These are phyloP conservation scores for Leptographium lundbergii DNA, from an alignment of 2,329 filamentous ascomycete species.

Conservation along the genomic window DNA sequence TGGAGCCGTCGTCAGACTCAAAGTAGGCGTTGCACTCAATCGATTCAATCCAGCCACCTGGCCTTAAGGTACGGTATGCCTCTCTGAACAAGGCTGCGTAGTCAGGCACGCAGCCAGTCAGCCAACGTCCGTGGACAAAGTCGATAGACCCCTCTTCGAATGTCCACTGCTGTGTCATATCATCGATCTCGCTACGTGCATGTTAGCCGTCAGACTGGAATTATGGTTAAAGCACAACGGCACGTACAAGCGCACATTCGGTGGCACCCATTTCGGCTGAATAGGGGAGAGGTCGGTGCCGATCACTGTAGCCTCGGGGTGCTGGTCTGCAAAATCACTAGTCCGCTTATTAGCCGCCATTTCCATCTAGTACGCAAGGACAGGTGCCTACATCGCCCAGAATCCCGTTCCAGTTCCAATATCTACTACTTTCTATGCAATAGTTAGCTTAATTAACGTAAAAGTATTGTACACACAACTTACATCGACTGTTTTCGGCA, in stretches of 20 bases:
- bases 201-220: not conserved
- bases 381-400: not conserved
- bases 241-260: not conserved
- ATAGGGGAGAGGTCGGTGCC: conserved; percentile 1
- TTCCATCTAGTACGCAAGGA: not conserved
- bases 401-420: not conserved
- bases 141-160: conserved; percentile 35
- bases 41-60: conserved; percentile 30
- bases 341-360: not conserved
- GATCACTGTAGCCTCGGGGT: not conserved
- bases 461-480: not conserved
- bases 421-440: not conserved
- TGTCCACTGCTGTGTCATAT: conserved; percentile 40
- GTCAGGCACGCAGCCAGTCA: conserved; percentile 39
- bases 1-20: conserved; percentile 15
- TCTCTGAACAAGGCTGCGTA: conserved; percentile 36
- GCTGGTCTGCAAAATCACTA: conserved; percentile 1
- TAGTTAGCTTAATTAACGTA: not conserved
- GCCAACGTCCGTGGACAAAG: conserved; percentile 42
- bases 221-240: not conserved
- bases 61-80: conserved; percentile 34
- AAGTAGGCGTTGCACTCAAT: conserved; percentile 10
- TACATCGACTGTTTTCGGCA: not conserved
- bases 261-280: not conserved
- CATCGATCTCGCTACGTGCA: conserved; percentile 35